Conservation (phyloP, 805 yeast genomes). For the Wickerhamomyces bisporus region DNA sequence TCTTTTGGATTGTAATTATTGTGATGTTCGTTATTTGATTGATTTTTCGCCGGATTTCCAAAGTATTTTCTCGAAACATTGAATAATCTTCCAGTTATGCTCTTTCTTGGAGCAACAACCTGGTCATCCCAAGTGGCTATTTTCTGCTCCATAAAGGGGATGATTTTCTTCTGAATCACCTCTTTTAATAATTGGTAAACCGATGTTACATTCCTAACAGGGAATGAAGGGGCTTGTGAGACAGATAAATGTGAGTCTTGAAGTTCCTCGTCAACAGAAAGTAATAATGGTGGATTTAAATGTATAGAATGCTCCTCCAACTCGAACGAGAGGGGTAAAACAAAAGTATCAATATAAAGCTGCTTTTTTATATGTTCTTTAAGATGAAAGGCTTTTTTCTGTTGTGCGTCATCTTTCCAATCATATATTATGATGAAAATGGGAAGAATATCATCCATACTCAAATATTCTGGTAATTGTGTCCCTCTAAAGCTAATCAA, state of each 20-base stretch:
- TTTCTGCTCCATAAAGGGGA: conserved; percentile 84
- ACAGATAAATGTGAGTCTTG: conserved; percentile 14
- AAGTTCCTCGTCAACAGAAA: conserved; percentile 44
- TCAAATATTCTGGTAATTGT: conserved; percentile 56
- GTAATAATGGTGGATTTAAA: conserved; percentile 28
- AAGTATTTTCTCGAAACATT: conserved; percentile 60
- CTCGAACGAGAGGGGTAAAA: conserved; percentile 12
- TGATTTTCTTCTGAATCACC: conserved; percentile 33
- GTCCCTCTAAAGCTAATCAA: conserved; percentile 47
- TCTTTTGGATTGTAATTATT: conserved; percentile 43
- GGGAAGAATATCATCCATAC: conserved; percentile 55
- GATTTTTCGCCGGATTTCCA: conserved; percentile 16
- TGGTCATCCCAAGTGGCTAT: conserved; percentile 84
- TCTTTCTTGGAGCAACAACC: conserved; percentile 67
- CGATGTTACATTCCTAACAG: conserved; percentile 8
- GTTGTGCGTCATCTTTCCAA: conserved; percentile 36
- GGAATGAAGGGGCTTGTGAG: conserved; percentile 10
- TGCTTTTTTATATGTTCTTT: conserved; percentile 32
- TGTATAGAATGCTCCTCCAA: conserved; percentile 9
- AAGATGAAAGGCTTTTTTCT: conserved; percentile 36
- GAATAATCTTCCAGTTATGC: conserved; percentile 69
- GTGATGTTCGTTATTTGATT: conserved; percentile 17
- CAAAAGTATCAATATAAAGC: conserved; percentile 29
- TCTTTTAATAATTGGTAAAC: conserved; percentile 20
- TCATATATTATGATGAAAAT: conserved; percentile 48